These are phyloP conservation scores for Obba rivulosa DNA, from an alignment of 768 basidiomycete species.

Conservation along the genomic window DNA sequence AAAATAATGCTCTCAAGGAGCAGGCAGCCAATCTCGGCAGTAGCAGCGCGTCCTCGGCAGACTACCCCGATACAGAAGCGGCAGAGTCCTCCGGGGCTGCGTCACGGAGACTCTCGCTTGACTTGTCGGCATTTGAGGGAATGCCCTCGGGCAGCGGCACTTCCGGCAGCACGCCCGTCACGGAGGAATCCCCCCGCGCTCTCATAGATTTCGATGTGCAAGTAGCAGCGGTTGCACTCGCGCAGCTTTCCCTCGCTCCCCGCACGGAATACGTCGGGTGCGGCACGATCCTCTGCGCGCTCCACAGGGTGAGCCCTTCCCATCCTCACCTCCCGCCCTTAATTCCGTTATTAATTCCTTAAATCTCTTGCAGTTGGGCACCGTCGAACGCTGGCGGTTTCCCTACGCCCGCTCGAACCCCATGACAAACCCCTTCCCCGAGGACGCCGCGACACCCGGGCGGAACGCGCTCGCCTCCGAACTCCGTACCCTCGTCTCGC, in stretches of 20 bases:
- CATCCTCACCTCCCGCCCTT: background rate
- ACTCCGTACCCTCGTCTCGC: constrained; percentile 27
- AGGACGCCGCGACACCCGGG: constrained; percentile 5
- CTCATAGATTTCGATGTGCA: constrained; percentile 30
- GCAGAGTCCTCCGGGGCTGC: background rate
- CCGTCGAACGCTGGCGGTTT: constrained; percentile 29
- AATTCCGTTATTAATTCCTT: constrained; percentile 11
- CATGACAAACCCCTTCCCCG: background rate
- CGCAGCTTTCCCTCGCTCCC: constrained; percentile 37
- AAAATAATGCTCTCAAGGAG: background rate
- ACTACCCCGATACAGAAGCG: background rate
- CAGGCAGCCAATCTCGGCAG: background rate
- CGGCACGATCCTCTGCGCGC: constrained; percentile 41
- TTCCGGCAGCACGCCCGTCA: background rate
- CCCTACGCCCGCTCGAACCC: constrained; percentile 36
- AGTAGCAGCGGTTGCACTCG: constrained; percentile 34
- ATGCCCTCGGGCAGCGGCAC: constrained; percentile 2
- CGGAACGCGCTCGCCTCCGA: constrained; percentile 30
- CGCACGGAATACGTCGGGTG: constrained; percentile 45
- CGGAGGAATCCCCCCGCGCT: constrained; percentile 11
- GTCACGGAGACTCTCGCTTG: background rate
- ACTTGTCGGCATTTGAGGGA: background rate
- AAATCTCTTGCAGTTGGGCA: constrained; percentile 26
- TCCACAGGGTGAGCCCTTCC: constrained; percentile 36
- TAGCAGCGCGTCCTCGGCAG: constrained; percentile 29